Conservation (phyloP, 2,329 filamentous ascomycete species). For the Apiospora arundinis region DNA sequence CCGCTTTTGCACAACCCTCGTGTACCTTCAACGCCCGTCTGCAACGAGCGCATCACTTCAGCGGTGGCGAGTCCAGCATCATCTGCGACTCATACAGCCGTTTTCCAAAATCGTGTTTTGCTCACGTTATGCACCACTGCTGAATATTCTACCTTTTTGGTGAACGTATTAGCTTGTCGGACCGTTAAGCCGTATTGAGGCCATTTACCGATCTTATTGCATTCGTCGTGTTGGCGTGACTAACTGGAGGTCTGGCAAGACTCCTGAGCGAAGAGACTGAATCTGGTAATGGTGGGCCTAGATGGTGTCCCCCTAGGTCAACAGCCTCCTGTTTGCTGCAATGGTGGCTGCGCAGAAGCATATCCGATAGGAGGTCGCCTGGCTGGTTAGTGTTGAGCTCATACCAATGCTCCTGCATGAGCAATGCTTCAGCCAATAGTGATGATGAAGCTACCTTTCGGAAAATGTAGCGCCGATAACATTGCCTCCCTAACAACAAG, state of each 20-base stretch:
- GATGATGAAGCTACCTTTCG: not conserved
- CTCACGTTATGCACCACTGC: not conserved
- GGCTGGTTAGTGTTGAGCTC: not conserved
- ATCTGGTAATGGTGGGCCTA: not conserved
- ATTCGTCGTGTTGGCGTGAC: no score
- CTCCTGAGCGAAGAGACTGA: not conserved
- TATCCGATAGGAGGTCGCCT: not conserved
- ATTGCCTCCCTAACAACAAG: not conserved
- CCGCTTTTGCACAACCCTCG: not conserved
- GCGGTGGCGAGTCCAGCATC: not conserved
- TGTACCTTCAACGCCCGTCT: not conserved
- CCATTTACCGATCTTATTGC: not conserved
- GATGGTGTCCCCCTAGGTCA: not conserved
- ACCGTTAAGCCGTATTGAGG: not conserved
- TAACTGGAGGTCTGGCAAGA: slow-evolving; percentile 1
- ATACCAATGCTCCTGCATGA: not conserved
- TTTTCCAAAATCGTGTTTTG: not conserved
- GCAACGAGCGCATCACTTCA: not conserved
- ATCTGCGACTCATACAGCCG: not conserved
- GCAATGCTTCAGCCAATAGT: not conserved
- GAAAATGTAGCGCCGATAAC: not conserved
- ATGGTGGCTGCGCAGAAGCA: not conserved
- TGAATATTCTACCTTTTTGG: not conserved
- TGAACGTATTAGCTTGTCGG: not conserved
- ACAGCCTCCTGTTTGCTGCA: not conserved